phyloP scores from a whole-genome alignment of 805 yeast species.

The Suhomyces kilbournensis region DNA sequence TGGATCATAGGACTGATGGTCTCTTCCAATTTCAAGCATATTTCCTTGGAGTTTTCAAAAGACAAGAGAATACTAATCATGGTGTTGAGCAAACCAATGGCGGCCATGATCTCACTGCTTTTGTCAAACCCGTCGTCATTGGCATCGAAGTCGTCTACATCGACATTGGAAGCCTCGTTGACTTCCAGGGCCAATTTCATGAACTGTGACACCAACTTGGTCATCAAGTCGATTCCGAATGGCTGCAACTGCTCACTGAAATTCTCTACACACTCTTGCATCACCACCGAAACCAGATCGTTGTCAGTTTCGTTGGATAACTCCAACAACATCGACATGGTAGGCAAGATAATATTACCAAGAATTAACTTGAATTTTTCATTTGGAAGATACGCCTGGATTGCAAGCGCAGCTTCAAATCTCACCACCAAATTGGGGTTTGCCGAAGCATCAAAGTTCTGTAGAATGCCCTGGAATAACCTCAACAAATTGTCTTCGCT shows the following conservation, averaged over 20 bases:
- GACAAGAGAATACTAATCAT: conserved; percentile 77
- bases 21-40: conserved; percentile 62
- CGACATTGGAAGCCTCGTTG: conserved; percentile 48
- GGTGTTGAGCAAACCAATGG: conserved; percentile 76
- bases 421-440: conserved; percentile 61
- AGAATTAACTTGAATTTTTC: conserved; percentile 68
- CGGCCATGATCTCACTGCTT: conserved; percentile 71
- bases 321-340: conserved; percentile 75
- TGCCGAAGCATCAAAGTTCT: conserved; percentile 21
- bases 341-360: conserved; percentile 65
- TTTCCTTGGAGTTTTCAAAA: conserved; percentile 73
- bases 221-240: conserved; percentile 27
- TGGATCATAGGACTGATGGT: conserved; percentile 67
- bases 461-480: conserved; percentile 34
- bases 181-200: conserved; percentile 36
- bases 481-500: conserved; percentile 19
- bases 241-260: conserved; percentile 75
- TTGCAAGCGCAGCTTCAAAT: conserved; percentile 79
- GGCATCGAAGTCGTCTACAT: conserved; percentile 26
- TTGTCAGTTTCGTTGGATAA: conserved; percentile 80
- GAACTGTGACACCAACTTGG: conserved; percentile 25
- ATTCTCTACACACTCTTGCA: conserved; percentile 92
- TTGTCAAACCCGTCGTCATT: conserved; percentile 13
- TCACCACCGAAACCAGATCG: conserved; percentile 82
- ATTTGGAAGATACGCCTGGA: conserved; percentile 71